Evolutionary conservation across 2,329 filamentous ascomycete species (phyloP).

Genomic region (Furcasterigmium sp.): DNA sequence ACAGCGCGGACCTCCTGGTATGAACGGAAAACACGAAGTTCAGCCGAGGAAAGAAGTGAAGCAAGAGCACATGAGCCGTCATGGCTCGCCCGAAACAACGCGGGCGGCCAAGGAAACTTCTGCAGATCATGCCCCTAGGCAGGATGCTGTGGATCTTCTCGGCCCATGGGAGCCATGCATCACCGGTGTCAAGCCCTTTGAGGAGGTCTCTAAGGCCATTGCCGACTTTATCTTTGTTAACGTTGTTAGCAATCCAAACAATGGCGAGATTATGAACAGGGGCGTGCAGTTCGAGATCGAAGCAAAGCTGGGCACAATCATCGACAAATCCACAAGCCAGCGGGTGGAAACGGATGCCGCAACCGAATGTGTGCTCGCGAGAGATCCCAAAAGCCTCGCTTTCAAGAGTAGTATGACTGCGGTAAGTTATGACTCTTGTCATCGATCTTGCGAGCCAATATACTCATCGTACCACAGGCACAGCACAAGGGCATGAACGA

Average conservation of each 20-base stretch:
- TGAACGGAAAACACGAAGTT: conserved; percentile 32
- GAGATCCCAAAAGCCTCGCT: conserved; percentile 53
- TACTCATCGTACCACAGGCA: conserved; percentile 38
- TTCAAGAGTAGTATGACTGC: conserved; percentile 91
- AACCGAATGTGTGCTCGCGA: conserved; percentile 65
- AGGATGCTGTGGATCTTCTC: conserved; percentile 30
- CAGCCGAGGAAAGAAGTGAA: conserved; percentile 19
- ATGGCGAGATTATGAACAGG: conserved; percentile 55
- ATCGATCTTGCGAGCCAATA: too few relatives aligned
- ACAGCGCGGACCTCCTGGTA: conserved; percentile 25
- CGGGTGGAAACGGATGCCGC: conserved; percentile 63
- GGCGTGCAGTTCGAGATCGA: conserved; percentile 85
- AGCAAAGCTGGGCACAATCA: conserved; percentile 81
- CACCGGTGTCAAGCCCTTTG: conserved; percentile 63
- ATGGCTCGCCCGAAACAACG: conserved; percentile 41
- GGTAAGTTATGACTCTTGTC: conserved; percentile 41
- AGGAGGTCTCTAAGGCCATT: conserved; percentile 70
- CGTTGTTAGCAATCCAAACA: conserved; percentile 63
- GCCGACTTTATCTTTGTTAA: conserved; percentile 75
- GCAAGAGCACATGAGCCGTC: conserved; percentile 31
- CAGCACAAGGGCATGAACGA: conserved; percentile 83
- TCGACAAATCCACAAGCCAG: conserved; percentile 65
- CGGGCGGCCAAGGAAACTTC: conserved; percentile 20
- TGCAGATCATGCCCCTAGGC: conserved; percentile 6
- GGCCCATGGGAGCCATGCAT: conserved; percentile 64